Percentiles rank a stretch among this genome's conserved stretches.
Conservation (phyloP, 2,329 filamentous ascomycete species). For the Aspergillus latus region DNA sequence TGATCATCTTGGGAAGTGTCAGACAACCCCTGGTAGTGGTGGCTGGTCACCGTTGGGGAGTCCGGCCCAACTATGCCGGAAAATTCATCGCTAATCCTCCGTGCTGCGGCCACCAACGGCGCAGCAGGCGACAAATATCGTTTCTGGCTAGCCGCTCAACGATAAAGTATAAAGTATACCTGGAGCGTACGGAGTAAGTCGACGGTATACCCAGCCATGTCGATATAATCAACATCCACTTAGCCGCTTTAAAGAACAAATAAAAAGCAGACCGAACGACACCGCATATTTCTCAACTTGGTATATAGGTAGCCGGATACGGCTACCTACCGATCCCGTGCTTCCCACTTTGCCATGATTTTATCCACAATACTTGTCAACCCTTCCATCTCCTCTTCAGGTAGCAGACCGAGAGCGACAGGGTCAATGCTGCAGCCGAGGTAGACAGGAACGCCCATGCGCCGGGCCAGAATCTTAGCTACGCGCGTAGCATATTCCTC, state of each 20-base stretch:
- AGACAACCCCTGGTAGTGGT: not conserved
- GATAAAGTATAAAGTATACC: not conserved
- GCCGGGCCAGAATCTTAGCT: constrained; percentile 75
- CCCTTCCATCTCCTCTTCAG: constrained; percentile 93
- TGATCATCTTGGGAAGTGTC: not conserved
- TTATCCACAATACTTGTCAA: constrained; percentile 73
- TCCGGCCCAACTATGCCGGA: not conserved
- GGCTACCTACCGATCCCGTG: not conserved
- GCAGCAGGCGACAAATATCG: not conserved
- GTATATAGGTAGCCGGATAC: not conserved
- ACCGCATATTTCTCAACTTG: not conserved
- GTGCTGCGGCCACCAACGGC: not conserved
- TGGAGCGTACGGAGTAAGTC: no score
- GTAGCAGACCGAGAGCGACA: constrained; percentile 70
- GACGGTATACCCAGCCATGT: not conserved
- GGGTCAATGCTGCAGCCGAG: constrained; percentile 86
- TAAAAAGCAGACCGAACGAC: not conserved
- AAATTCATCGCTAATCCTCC: not conserved
- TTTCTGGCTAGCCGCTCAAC: not conserved
- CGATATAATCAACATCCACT: not conserved
- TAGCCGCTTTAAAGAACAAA: not conserved
- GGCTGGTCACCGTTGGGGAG: not conserved
- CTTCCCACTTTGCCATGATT: constrained; percentile 55
- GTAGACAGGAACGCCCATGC: constrained; percentile 74
- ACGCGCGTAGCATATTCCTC: constrained; percentile 84